phyloP scores from a whole-genome alignment of 345 rosid genomes.

The Boechera divaricarpa region DNA sequence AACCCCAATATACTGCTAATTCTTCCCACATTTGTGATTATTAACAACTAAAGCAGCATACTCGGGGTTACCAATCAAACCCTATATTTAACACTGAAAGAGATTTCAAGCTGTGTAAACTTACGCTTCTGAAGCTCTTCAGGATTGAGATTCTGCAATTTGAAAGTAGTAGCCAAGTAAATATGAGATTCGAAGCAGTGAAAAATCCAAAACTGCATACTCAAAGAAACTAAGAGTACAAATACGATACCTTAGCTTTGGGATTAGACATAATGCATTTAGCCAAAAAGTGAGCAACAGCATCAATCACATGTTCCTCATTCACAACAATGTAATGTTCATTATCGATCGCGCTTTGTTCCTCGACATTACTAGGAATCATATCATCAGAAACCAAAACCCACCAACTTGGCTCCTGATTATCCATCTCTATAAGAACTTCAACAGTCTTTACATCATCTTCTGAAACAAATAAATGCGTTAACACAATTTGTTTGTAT shows the following conservation, averaged over 20 bases:
- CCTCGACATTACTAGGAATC: constrained; percentile 78
- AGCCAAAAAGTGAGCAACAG: constrained; percentile 93
- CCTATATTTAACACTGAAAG: not conserved
- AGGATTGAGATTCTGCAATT: constrained; percentile 76
- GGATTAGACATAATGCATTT: constrained; percentile 85
- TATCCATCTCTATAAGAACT: constrained; percentile 65
- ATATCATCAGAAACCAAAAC: constrained; percentile 93
- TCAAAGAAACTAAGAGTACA: not conserved
- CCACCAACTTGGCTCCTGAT: constrained; percentile 96
- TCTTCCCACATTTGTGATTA: not conserved
- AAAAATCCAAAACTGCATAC: not conserved
- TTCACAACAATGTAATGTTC: constrained; percentile 72
- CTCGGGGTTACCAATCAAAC: not conserved
- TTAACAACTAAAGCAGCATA: not conserved
- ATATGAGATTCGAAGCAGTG: not conserved
- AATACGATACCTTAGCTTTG: constrained; percentile 62
- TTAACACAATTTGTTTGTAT: not conserved
- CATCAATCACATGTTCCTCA: constrained; percentile 89
- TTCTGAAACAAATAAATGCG: constrained; percentile 44
- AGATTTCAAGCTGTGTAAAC: constrained; percentile 23
- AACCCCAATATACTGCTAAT: not conserved
- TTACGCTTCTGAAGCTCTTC: constrained; percentile 85
- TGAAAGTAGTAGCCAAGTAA: constrained; percentile 18
- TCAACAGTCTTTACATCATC: constrained; percentile 73
- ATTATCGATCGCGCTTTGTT: constrained; percentile 76